Percentiles rank a stretch among this genome's conserved stretches.
These are phyloP conservation scores for Citrus inodora DNA, from an alignment of 345 rosid species.

Conservation along the genomic window DNA sequence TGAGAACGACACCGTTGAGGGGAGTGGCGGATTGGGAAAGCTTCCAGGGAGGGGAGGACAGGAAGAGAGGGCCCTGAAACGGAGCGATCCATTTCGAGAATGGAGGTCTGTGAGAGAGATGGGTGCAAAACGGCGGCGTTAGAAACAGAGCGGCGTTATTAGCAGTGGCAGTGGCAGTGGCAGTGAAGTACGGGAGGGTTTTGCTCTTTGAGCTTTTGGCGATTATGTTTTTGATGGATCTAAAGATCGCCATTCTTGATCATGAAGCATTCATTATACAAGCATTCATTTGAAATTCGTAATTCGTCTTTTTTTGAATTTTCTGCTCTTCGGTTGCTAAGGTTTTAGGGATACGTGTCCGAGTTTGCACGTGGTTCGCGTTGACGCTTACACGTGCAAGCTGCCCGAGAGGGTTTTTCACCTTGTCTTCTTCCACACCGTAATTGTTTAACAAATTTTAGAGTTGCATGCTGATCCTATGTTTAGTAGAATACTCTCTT, in stretches of 20 bases:
- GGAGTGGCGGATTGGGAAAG: slow-evolving; percentile 83
- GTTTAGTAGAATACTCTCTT: too few relatives aligned
- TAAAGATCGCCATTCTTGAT: slow-evolving; percentile 53
- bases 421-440: too few relatives aligned
- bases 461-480: too few relatives aligned
- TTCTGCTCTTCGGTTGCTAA: background rate
- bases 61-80: slow-evolving; percentile 70
- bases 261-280: background rate
- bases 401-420: too few relatives aligned
- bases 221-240: slow-evolving; percentile 38
- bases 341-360: background rate
- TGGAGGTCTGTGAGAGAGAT: slow-evolving; percentile 29
- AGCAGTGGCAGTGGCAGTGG: background rate
- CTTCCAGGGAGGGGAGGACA: slow-evolving; percentile 84
- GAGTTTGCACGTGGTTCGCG: background rate
- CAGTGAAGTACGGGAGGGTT: slow-evolving; percentile 44
- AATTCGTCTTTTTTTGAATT: too few relatives aligned
- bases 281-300: too few relatives aligned
- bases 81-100: slow-evolving; percentile 72
- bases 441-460: too few relatives aligned
- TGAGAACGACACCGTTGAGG: slow-evolving; percentile 43
- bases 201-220: slow-evolving; percentile 20
- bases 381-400: too few relatives aligned
- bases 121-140: slow-evolving; percentile 15
- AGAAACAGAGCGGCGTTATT: slow-evolving; percentile 20